Conservation (phyloP, 2,329 filamentous ascomycete species). For the Sporothrix protearum region DNA sequence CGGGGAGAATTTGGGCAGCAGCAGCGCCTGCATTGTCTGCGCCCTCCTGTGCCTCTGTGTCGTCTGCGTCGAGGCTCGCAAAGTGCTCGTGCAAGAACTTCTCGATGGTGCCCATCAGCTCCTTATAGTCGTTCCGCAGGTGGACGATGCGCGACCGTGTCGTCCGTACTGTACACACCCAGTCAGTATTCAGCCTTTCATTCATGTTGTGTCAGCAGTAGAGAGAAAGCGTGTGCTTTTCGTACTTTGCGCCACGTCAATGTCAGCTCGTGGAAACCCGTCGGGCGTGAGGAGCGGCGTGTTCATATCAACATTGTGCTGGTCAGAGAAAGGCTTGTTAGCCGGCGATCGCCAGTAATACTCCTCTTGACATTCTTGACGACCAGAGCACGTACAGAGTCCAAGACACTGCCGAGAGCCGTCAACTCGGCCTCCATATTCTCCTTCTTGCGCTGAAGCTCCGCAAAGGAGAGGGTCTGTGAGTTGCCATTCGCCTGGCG, state of each 20-base stretch:
- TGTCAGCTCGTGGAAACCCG: conserved; percentile 87
- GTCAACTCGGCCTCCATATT: conserved; percentile 81
- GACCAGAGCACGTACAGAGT: conserved; percentile 61
- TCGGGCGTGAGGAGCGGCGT: conserved; percentile 82
- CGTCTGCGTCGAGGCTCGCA: conserved; percentile 59
- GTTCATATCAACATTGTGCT: conserved; percentile 94
- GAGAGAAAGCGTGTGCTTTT: neutral
- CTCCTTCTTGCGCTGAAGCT: conserved; percentile 82
- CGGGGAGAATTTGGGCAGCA: conserved; percentile 31
- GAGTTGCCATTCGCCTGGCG: conserved; percentile 58
- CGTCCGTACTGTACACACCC: conserved; percentile 70
- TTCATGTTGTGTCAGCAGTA: neutral
- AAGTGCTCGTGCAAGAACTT: conserved; percentile 86
- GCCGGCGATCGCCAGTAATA: neutral
- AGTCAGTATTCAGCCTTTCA: conserved; percentile 20
- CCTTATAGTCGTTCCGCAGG: conserved; percentile 89
- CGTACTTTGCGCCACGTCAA: conserved; percentile 91
- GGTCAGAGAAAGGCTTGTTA: conserved; percentile 9
- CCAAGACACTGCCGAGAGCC: conserved; percentile 79
- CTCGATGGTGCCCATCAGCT: conserved; percentile 79
- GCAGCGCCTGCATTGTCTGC: conserved; percentile 24
- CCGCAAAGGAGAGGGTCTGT: conserved; percentile 64
- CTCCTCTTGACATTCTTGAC: conserved; percentile 21
- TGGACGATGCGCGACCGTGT: conserved; percentile 85
- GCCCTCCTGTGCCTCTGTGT: conserved; percentile 31